Conservation (phyloP, 345 rosid genomes). For the Geranium brycei region DNA sequence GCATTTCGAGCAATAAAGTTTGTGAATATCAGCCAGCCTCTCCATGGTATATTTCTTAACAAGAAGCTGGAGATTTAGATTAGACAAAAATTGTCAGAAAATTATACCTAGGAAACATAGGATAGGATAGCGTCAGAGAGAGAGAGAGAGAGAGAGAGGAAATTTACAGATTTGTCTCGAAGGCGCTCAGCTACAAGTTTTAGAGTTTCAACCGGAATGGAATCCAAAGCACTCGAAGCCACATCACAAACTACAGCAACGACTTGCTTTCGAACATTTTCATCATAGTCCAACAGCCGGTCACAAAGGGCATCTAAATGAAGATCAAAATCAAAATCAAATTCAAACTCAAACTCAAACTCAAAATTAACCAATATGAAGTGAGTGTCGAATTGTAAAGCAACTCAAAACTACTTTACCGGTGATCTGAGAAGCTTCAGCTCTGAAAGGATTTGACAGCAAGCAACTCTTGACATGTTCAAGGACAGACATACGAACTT, state of each 20-base stretch:
- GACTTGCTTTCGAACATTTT: slow-evolving; percentile 87
- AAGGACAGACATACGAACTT: slow-evolving; percentile 75
- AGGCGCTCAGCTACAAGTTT: slow-evolving; percentile 81
- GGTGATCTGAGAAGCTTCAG: slow-evolving; percentile 69
- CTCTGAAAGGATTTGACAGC: slow-evolving; percentile 53
- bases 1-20: slow-evolving; percentile 35
- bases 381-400: not conserved
- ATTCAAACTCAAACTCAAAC: not conserved
- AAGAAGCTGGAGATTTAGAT: slow-evolving; percentile 39
- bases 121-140: slow-evolving; percentile 11
- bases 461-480: slow-evolving; percentile 75
- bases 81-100: slow-evolving; percentile 1
- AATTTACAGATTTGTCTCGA: slow-evolving; percentile 86
- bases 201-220: slow-evolving; percentile 57
- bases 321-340: slow-evolving; percentile 12
- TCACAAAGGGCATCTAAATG: slow-evolving; percentile 83
- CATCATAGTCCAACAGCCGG: slow-evolving; percentile 93
- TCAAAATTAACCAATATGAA: slow-evolving; percentile 6
- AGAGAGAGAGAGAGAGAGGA: slow-evolving; percentile 4
- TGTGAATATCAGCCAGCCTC: slow-evolving; percentile 72
- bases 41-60: slow-evolving; percentile 88
- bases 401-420: slow-evolving; percentile 23
- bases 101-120: slow-evolving; percentile 2
- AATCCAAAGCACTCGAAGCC: slow-evolving; percentile 48
- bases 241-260: slow-evolving; percentile 83